Conservation (phyloP, 2,329 filamentous ascomycete genomes). For the Arachnomyces sp. region DNA sequence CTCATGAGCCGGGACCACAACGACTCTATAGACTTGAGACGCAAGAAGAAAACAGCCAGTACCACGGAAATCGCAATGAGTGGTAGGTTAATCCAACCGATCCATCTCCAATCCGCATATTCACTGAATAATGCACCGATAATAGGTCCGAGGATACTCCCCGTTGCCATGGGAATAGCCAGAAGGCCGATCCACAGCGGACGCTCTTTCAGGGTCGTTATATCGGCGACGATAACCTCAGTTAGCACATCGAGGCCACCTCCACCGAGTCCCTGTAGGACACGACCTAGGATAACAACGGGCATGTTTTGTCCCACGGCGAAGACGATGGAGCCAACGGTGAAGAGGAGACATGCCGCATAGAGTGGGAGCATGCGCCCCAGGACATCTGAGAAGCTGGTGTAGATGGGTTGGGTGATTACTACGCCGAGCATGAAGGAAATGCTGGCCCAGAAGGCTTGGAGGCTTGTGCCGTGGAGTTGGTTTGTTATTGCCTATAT, state of each 20-base stretch:
- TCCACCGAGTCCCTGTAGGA: slow-evolving; percentile 44
- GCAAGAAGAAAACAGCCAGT: slow-evolving; percentile 47
- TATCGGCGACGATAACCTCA: slow-evolving; percentile 43
- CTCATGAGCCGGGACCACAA: slow-evolving; percentile 43
- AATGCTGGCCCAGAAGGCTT: no score
- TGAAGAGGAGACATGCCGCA: no score
- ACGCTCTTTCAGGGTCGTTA: slow-evolving; percentile 40
- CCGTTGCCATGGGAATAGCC: slow-evolving; percentile 22
- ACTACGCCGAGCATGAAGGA: no score
- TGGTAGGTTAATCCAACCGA: slow-evolving; percentile 59
- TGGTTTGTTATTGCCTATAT: no score
- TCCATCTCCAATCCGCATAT: slow-evolving; percentile 48
- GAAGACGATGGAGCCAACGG: no score
- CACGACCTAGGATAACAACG: no score
- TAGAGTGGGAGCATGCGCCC: no score
- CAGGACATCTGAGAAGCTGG: no score
- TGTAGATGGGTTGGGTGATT: no score
- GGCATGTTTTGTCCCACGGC: no score
- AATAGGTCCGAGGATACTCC: slow-evolving; percentile 10
- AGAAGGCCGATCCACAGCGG: slow-evolving; percentile 41
- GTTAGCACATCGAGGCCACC: slow-evolving; percentile 43
- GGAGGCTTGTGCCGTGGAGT: no score
- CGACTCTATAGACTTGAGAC: slow-evolving; percentile 41
- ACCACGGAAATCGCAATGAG: slow-evolving; percentile 45
- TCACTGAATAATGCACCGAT: slow-evolving; percentile 14